These are phyloP conservation scores for Epichloe bromicola DNA, from an alignment of 2,329 filamentous ascomycete species.

Conservation along the genomic window DNA sequence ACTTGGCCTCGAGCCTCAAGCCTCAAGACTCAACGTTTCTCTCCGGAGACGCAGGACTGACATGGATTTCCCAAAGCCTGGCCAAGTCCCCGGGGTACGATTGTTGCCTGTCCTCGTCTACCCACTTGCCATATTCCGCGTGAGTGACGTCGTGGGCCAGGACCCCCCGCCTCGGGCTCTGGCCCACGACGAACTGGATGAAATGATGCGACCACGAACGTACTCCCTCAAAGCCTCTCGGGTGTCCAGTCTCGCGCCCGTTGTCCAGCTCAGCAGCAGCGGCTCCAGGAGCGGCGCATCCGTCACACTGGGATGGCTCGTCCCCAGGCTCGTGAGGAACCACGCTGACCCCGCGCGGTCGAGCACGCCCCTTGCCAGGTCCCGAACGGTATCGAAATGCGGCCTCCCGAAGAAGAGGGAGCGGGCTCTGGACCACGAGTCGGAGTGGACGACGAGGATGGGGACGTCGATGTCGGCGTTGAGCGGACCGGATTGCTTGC, in stretches of 20 bases:
- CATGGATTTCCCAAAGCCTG: conserved; percentile 30
- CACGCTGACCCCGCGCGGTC: conserved; percentile 31
- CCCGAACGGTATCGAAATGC: conserved; percentile 50
- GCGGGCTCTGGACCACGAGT: conserved; percentile 47
- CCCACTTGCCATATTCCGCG: conserved; percentile 26
- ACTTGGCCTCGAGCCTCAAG: not conserved
- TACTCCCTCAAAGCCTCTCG: conserved; percentile 47
- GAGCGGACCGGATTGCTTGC: conserved; percentile 48
- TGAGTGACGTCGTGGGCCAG: conserved; percentile 36
- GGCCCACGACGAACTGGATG: conserved; percentile 31
- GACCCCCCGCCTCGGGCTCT: conserved; percentile 33
- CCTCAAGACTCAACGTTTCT: no score
- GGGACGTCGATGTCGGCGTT: conserved; percentile 47
- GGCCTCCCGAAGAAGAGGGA: conserved; percentile 48
- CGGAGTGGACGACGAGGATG: conserved; percentile 48
- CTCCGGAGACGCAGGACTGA: conserved; percentile 15
- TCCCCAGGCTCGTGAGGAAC: conserved; percentile 42
- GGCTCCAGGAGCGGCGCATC: conserved; percentile 55
- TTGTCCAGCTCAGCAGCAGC: conserved; percentile 45
- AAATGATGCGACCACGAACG: conserved; percentile 44
- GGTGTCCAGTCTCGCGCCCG: conserved; percentile 45
- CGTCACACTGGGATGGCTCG: conserved; percentile 50
- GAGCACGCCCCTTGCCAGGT: conserved; percentile 36
- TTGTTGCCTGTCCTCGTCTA: conserved; percentile 19
- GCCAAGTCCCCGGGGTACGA: conserved; percentile 21